Base-by-base conservation (phyloP, 73 alveolate genomes). In the Breviolum minutum region DNA sequence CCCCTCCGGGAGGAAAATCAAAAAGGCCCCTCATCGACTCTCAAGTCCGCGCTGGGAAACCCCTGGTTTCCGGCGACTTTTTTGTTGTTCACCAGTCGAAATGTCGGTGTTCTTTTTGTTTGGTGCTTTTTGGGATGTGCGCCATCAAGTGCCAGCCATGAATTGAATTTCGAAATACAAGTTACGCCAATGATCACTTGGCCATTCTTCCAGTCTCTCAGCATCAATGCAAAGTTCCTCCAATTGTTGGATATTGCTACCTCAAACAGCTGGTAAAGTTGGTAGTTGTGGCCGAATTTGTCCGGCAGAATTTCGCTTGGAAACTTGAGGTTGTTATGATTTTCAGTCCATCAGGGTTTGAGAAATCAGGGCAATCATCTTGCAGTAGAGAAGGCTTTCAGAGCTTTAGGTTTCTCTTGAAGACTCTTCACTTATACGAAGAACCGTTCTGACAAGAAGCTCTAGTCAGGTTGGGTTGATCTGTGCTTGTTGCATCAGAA, bases 91-190 rank as follows among this genome's bases (percentile, higher is more conserved):
- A 20, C 81, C 54, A 40, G 0, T 0, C 5, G 54, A 40, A 40
- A 40, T 3, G 54, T 40, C 54, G 54, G 5, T 20, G 40, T 71
- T 16, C n/a, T n/a, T 71, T 71, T 20, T 30, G 81, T 30, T n/a
- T n/a, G 0, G 40, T 20, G 29, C 81, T 71, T 71, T 71, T 20
- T 30, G 8, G 5, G 82, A 40, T 40, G 0, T 0, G 54, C 54
- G 54, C 54, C 82, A 5, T 80, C 88, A 80, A 32, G 88, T 80
- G 20, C 88, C 88, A 6, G 88, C 88, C 88, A 80, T 80, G 68
- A 80, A 26, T 29, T 80, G 88, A 17, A 80, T 80, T 11, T 80
- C 88, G 54, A 40, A 80, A 29, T 80, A 80, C 69, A 80, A 40
- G 32, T 80, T 80, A 30, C 88, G 88, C 88, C 88, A 80, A 27